Base-by-base conservation (phyloP, 2,329 filamentous ascomycete genomes). In the Teratosphaeria epicoccoides region DNA sequence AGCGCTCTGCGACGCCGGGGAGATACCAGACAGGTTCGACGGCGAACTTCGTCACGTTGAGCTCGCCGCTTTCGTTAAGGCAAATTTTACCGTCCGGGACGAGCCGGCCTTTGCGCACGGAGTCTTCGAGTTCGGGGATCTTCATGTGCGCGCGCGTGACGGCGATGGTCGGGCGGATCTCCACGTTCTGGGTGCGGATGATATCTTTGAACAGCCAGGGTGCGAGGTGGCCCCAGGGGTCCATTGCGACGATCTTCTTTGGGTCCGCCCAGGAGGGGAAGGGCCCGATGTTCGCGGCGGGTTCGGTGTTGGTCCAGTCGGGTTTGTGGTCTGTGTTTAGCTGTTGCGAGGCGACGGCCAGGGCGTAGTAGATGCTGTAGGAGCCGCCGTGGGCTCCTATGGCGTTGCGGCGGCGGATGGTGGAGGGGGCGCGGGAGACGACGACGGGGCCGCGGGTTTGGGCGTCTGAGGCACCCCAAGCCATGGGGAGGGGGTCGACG, bases 181-280 rank as follows among this genome's bases (percentile, higher is more conserved):
- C 88, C 29, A 94, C 79, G 60, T 88, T 81, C 44, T 96, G 82
- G 48, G 84, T 82, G 47, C 86, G 77, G 62, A 93, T 88, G 43
- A 81, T 77, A 55, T 91, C 82, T 58, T 85, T 86, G 73, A 85
- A 95, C 26, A 94, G 71, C 84, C 85, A 90, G 7, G 88, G 87
- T 6, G 85, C 80, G 54, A 95, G 74, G 72, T 97, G 93, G 6
- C 93, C 91, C 68, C 85, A 87, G 0, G 91, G 91, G 66, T 97
- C 93, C 88, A 98, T 95, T 17, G 91, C 88, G 12, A 97, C 91
- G 57, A 98, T 97, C 75, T 96, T 97, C 70, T 88, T 88, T 63
- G 80, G 81, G 66, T 95, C 87, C 24, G 79, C 80, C 91, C 91
- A 98, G 71, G 93, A 82, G 6, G 87, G 83, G 62, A 95, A 95